Conservation (phyloP, 345 rosid genomes). For the Moricandia arvensis region DNA sequence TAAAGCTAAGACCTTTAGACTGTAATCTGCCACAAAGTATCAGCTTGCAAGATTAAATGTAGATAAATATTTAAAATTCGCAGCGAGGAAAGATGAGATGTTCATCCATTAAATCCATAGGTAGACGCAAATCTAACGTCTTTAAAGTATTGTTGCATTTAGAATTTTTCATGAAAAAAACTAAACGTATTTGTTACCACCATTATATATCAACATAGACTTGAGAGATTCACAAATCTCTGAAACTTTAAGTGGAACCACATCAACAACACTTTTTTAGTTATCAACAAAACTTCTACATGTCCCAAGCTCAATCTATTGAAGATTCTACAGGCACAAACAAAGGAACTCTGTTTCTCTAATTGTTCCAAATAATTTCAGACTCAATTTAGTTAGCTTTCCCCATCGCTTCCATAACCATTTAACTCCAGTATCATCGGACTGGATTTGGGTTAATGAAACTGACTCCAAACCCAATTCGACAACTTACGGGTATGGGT, state of each 20-base stretch:
- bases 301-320: conserved; percentile 66
- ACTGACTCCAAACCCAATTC: conserved; percentile 57
- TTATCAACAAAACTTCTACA: too few relatives aligned
- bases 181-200: conserved; percentile 76
- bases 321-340: conserved; percentile 43
- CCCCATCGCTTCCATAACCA: conserved; percentile 70
- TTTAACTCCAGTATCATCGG: too few relatives aligned
- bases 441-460: conserved; percentile 47
- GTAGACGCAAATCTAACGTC: conserved; percentile 65
- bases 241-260: conserved; percentile 51
- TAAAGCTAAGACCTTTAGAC: conserved; percentile 55
- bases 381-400: conserved; percentile 51
- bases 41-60: conserved; percentile 68
- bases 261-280: conserved; percentile 59
- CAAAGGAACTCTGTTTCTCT: conserved; percentile 61
- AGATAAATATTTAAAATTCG: conserved; percentile 42
- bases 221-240: conserved; percentile 53
- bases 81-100: conserved; percentile 59
- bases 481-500: conserved; percentile 45
- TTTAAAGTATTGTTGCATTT: conserved; percentile 42
- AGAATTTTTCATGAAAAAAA: conserved; percentile 55
- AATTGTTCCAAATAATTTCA: conserved; percentile 63
- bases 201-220: conserved; percentile 73
- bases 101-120: too few relatives aligned
- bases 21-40: conserved; percentile 72